Percentiles rank a stretch among this genome's conserved stretches.
These are phyloP conservation scores for Podospora pseudocomata DNA, from an alignment of 495 filamentous ascomycete genomes.

Conservation along the genomic window DNA sequence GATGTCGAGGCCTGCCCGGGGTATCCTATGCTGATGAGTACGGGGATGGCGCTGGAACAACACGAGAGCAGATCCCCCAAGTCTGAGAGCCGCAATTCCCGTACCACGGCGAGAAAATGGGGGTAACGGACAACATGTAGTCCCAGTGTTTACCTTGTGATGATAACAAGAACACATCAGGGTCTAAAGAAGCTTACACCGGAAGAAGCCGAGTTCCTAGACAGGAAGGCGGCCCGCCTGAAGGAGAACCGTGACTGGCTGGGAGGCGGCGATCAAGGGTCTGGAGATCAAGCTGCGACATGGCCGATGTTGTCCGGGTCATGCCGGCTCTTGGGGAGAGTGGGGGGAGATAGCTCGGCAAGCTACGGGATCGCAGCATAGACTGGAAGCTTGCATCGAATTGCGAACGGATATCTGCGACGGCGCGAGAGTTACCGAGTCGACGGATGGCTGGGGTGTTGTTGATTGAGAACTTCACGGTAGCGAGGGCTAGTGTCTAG, in stretches of 20 bases:
- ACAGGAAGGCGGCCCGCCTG: slow-evolving; percentile 20
- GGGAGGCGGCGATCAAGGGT: slow-evolving; percentile 21
- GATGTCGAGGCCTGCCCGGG: not conserved
- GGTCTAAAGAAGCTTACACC: not conserved
- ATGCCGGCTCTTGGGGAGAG: not conserved
- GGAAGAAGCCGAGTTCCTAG: slow-evolving; percentile 15
- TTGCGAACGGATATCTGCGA: slow-evolving; percentile 11
- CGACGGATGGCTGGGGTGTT: slow-evolving; percentile 1
- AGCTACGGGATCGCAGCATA: not conserved
- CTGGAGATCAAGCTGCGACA: slow-evolving; percentile 8
- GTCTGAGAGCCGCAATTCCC: not conserved
- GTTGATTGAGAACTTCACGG: not conserved
- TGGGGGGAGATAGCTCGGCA: not conserved
- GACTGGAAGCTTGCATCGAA: slow-evolving; percentile 1
- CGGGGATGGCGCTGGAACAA: not conserved
- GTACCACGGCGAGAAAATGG: not conserved
- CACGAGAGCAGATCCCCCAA: not conserved
- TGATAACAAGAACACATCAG: not conserved
- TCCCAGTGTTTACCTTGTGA: not conserved
- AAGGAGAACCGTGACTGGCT: slow-evolving; percentile 19
- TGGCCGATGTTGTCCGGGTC: slow-evolving; percentile 2
- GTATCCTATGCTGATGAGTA: not conserved
- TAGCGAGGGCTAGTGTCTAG: not conserved
- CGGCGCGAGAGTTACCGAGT: slow-evolving; percentile 11
- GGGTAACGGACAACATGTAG: not conserved